A percentile compares a stretch with the other conserved stretches of the same genome.
Conservation (phyloP, 2,329 filamentous ascomycete species). For the Aspergillus latus region DNA sequence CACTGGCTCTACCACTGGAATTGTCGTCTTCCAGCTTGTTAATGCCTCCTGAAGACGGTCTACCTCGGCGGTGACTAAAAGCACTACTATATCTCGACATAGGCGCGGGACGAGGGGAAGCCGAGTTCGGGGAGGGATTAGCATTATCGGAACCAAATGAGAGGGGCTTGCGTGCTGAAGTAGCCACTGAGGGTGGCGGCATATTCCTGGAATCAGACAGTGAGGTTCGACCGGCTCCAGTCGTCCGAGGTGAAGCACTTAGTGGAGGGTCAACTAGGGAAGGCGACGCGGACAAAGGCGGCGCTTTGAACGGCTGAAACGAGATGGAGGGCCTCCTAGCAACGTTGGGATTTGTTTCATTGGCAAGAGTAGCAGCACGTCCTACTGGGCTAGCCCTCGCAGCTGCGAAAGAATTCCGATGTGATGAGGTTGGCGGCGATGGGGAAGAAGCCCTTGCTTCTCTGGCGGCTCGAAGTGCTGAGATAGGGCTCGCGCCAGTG, state of each 20-base stretch:
- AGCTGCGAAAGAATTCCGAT: conserved; percentile 49
- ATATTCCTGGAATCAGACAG: conserved; percentile 43
- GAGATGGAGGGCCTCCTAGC: conserved; percentile 78
- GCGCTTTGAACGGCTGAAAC: conserved; percentile 95
- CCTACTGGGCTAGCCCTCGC: conserved; percentile 33
- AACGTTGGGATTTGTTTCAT: conserved; percentile 52
- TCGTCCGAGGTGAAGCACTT: conserved; percentile 55
- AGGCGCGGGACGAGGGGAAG: conserved; percentile 75
- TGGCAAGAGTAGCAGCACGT: conserved; percentile 38
- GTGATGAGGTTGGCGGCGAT: conserved; percentile 53
- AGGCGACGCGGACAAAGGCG: conserved; percentile 88
- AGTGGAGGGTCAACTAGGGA: conserved; percentile 51
- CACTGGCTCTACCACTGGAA: conserved; percentile 60
- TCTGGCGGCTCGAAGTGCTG: conserved; percentile 71
- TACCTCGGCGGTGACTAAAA: conserved; percentile 79
- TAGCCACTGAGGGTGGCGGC: conserved; percentile 39
- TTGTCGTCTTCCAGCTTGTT: conserved; percentile 56
- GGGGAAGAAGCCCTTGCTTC: conserved; percentile 50
- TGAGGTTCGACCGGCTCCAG: conserved; percentile 40
- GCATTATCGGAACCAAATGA: conserved; percentile 62
- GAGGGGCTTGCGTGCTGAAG: conserved; percentile 39
- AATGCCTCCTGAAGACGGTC: conserved; percentile 72
- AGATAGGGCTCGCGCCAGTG: conserved; percentile 80
- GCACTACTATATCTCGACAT: conserved; percentile 90
- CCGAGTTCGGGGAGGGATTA: conserved; percentile 65